Evolutionary conservation across 1,284 basidiomycete species (phyloP).

Genomic region (Tilletia walkeri): DNA sequence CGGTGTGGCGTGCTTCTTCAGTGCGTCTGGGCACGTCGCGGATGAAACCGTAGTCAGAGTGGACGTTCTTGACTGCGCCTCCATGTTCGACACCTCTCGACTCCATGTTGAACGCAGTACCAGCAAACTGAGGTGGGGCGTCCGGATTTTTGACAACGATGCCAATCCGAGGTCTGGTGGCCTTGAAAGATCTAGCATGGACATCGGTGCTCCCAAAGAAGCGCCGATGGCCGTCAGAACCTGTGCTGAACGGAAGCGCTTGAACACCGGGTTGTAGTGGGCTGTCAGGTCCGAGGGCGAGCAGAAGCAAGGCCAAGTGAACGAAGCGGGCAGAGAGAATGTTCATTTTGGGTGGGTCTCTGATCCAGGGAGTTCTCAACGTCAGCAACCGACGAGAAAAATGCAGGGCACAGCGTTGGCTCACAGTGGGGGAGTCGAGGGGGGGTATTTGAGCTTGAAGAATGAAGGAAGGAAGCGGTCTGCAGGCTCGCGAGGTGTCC

Average conservation of each 20-base stretch:
- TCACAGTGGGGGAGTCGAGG: too few relatives aligned
- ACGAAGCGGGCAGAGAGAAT: neutral
- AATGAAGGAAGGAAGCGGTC: too few relatives aligned
- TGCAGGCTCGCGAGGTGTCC: too few relatives aligned
- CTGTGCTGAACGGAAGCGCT: constrained; percentile 4
- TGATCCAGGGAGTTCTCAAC: neutral
- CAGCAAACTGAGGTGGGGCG: neutral
- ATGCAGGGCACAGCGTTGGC: neutral
- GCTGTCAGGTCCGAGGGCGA: neutral
- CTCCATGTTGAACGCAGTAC: neutral
- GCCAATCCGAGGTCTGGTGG: constrained; percentile 1
- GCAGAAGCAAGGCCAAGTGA: neutral
- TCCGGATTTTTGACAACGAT: constrained; percentile 2
- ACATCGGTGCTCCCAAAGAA: neutral
- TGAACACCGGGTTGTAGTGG: neutral
- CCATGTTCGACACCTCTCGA: neutral
- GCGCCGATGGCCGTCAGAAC: neutral
- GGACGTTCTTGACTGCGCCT: neutral
- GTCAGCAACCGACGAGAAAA: neutral
- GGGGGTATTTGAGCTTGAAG: too few relatives aligned
- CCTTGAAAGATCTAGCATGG: neutral
- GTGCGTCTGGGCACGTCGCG: too few relatives aligned
- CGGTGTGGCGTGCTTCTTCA: too few relatives aligned
- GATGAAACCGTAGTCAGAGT: too few relatives aligned
- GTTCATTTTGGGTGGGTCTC: neutral